Base-by-base conservation (phyloP, 1,139 yeast species). In the Sugiyamaella castrensis region DNA sequence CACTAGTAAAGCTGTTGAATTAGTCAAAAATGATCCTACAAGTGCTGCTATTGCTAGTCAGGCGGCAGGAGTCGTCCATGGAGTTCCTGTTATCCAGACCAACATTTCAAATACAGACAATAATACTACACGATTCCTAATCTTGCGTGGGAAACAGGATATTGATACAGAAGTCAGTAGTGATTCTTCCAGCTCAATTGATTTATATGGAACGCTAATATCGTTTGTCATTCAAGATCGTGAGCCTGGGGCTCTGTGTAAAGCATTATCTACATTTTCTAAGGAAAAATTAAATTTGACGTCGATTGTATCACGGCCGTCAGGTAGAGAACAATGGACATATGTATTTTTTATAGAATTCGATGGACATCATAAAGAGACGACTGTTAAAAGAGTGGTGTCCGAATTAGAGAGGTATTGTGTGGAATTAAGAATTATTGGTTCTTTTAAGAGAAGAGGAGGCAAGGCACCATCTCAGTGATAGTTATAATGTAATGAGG, bases 61-160 rank as follows among this genome's bases (percentile, higher is more conserved):
- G 31, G 79, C 81, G 57, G 92, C 96, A 10, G 80, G 92, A 2
- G 70, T 72, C 15, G 71, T 85, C 19, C 81, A 82, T 57, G 71
- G 75, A 1, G 76, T 85, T 16, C 84, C 87, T 0, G 74, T 87
- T 1, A 58, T 53, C 7, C 66, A 69, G 29, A 61, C 71, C 6
- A 76, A 78, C 51, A 77, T 92, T 38, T 94, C 91, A 61, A 95
- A 91, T 62, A 73, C 73, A 51, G 65, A 72, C 38, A 81, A 80
- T 31, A 92, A 92, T 66, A 87, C 95, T 4, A 92, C 98, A 1
- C 71, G 98, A 53, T 92, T 92, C 63, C 68, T 92, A 48, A 76
- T 88, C 0, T 69, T 92, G 16, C 5, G n/a, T n/a, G n/a, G 24
- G n/a, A 16, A 33, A 4, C 26, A 31, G 13, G 46, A 31, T 11